These are phyloP conservation scores for Alternaria triticimaculans DNA, from an alignment of 2,329 filamentous ascomycete species.

Conservation along the genomic window DNA sequence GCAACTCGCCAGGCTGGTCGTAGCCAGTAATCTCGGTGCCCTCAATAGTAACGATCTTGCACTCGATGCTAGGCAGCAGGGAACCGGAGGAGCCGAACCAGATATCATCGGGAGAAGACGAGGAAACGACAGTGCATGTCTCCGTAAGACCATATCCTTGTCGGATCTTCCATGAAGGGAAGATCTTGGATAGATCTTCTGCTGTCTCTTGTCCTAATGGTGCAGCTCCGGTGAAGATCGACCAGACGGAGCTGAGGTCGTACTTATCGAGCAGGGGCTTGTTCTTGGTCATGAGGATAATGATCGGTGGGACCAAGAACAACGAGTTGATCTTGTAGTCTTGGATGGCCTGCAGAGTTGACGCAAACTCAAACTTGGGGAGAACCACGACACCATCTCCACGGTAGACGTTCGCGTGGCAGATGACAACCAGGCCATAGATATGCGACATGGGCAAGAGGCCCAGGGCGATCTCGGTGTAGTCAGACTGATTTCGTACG, in stretches of 20 bases:
- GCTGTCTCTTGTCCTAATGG: conserved; percentile 77
- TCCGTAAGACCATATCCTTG: conserved; percentile 85
- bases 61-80: conserved; percentile 69
- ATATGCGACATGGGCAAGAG: conserved; percentile 85
- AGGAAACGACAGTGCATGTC: conserved; percentile 72
- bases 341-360: conserved; percentile 69
- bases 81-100: conserved; percentile 75
- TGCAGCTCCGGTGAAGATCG: conserved; percentile 77
- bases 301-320: conserved; percentile 78
- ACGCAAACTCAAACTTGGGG: conserved; percentile 76
- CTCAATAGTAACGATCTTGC: conserved; percentile 71
- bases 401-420: conserved; percentile 68
- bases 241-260: conserved; percentile 71
- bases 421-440: conserved; percentile 76
- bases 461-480: conserved; percentile 66
- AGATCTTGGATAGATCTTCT: conserved; percentile 66
- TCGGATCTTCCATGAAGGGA: conserved; percentile 69
- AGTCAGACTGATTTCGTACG: conserved; percentile 48
- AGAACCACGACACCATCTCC: conserved; percentile 78
- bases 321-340: conserved; percentile 71
- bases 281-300: conserved; percentile 76
- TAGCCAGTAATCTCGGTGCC: conserved; percentile 71
- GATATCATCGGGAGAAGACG: conserved; percentile 67
- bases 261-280: conserved; percentile 67
- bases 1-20: conserved; percentile 73